Evolutionary conservation across 2,329 filamentous ascomycete species (phyloP), one percentile per base, ranked within the genome.

Genomic region (Trichoderma sp.): DNA sequence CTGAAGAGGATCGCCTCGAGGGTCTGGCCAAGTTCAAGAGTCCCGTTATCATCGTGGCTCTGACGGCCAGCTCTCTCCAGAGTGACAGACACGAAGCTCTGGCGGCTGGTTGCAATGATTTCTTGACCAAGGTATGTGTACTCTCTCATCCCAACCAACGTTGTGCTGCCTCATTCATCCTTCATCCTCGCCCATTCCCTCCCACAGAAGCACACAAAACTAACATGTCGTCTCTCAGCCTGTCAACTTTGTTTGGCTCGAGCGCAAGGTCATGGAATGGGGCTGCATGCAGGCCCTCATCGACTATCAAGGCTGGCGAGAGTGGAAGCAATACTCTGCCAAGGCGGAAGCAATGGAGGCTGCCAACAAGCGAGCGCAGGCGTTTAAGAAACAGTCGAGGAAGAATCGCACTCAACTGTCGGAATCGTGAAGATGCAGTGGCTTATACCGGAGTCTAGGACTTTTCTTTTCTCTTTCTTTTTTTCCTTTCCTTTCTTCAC

Each of bases 201-300:
- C 7, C n/a, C 18, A 32, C 18, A 21, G n/a, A n/a, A n/a, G 61
- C 10, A 4, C 21, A 6, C n/a, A n/a, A n/a, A 21, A 21, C 58
- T 68, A 43, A 69, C 34, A 6, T 21, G 30, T 55, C 3, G 18
- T 37, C 18, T 56, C 28, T 16, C 76, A 97, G 93, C 96, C 96
- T 24, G 95, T 99, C 73, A 97, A 97, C 78, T 97, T 97, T 77
- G 91, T 96, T 70, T 99, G 95, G 94, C 87, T 99, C 30, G 93
- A 97, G 79, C 89, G 95, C 69, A 99, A 99, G 80, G 94, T 98
- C 74, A 97, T 96, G 82, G 96, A 99, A 84, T 99, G 96, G 96
- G 96, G 96, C 68, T 98, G 96, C 83, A 99, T 99, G 96, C 96
- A 98, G 83, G 96, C 96, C 11, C 86, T 99, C 28, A 98, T 99